These are phyloP conservation scores for Davidsoniella neocaledoniae DNA, from an alignment of 2,329 filamentous ascomycete genomes.

Conservation along the genomic window DNA sequence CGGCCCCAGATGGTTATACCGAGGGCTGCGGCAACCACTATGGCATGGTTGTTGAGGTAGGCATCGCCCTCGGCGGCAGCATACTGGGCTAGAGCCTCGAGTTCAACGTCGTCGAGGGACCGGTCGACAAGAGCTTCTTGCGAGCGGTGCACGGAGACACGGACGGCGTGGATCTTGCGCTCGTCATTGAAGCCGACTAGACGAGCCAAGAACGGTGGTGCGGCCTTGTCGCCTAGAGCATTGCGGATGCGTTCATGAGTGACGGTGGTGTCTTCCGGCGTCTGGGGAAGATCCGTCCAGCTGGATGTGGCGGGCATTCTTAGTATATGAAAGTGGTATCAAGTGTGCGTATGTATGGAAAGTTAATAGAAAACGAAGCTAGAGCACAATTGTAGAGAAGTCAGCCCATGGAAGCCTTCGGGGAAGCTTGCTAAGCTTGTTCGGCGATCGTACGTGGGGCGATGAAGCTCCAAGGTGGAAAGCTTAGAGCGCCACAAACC, in stretches of 20 bases:
- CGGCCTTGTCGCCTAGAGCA: slow-evolving; percentile 2
- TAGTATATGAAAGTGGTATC: neutral
- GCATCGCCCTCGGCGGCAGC: slow-evolving; percentile 13
- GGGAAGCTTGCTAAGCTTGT: too few relatives aligned
- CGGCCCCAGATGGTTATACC: slow-evolving; percentile 18
- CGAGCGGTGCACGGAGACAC: slow-evolving; percentile 11
- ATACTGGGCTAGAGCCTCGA: slow-evolving; percentile 21
- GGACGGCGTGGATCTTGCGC: slow-evolving; percentile 16
- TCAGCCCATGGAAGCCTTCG: neutral
- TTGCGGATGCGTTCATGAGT: slow-evolving; percentile 6
- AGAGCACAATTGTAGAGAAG: neutral
- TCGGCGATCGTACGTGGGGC: too few relatives aligned
- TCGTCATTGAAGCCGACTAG: slow-evolving; percentile 8
- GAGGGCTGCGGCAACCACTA: slow-evolving; percentile 17
- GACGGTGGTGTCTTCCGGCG: slow-evolving; percentile 5
- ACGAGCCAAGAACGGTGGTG: slow-evolving; percentile 8
- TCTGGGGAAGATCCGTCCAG: slow-evolving; percentile 7
- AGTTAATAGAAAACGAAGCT: neutral
- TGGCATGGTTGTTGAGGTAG: slow-evolving; percentile 18
- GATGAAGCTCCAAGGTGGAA: too few relatives aligned
- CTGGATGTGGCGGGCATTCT: slow-evolving; percentile 8
- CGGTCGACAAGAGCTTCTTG: slow-evolving; percentile 17
- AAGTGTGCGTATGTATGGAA: neutral
- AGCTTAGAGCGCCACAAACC: too few relatives aligned
- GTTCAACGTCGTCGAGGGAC: slow-evolving; percentile 22